Evolutionary conservation across 1,139 yeast genomes (phyloP).

Genomic region (Kurtzmaniella quercitrusa): DNA sequence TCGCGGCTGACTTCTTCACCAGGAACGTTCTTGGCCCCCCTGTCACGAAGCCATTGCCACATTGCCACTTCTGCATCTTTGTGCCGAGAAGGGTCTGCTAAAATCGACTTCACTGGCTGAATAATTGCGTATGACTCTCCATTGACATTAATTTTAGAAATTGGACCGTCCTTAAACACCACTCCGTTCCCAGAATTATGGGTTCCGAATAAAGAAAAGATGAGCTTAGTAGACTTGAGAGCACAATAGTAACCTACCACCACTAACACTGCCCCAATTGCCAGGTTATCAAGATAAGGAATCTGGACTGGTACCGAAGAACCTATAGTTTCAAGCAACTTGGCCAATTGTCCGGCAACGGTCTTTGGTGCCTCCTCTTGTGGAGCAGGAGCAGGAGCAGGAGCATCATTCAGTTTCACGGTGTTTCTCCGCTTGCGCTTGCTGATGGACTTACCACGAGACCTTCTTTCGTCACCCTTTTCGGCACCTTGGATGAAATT

Average conservation of each 20-base stretch:
- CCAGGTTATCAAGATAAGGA: conserved; percentile 23
- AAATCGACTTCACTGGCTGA: conserved; percentile 41
- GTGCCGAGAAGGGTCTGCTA: conserved; percentile 28
- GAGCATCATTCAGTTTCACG: conserved; percentile 11
- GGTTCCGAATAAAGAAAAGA: not conserved
- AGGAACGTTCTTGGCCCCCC: conserved; percentile 30
- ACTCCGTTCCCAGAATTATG: conserved; percentile 5
- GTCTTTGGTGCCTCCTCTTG: conserved; percentile 10
- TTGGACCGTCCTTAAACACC: conserved; percentile 7
- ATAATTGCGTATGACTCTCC: conserved; percentile 41
- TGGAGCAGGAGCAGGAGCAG: conserved; percentile 9
- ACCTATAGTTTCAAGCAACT: conserved; percentile 28
- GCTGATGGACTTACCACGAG: conserved; percentile 18
- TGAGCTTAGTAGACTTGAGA: not conserved
- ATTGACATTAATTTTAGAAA: conserved; percentile 29
- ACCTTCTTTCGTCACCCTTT: conserved; percentile 14
- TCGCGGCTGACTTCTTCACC: conserved; percentile 4
- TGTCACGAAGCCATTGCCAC: conserved; percentile 79
- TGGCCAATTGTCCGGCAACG: conserved; percentile 18
- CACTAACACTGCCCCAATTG: conserved; percentile 21
- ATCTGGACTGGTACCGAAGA: conserved; percentile 20
- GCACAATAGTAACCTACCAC: conserved; percentile 14
- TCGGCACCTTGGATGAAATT: conserved; percentile 28
- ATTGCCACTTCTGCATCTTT: conserved; percentile 57
- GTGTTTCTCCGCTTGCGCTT: conserved; percentile 15